Evolutionary conservation across 1,284 basidiomycete species (phyloP).

Genomic region (Ganoderma lucidum): DNA sequence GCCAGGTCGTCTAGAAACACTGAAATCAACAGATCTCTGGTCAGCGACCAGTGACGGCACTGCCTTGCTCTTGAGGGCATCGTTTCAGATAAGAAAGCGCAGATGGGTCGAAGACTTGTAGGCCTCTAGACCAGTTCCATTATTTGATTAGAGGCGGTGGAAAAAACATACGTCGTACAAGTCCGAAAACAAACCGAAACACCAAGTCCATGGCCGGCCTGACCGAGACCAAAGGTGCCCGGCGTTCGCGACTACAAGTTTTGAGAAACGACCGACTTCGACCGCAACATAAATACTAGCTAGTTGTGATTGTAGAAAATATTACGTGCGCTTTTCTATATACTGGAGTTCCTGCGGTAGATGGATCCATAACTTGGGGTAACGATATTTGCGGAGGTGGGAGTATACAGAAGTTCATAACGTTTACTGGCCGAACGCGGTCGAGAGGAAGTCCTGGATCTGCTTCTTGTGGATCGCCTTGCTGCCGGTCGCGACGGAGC

Average conservation of each 20-base stretch:
- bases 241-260: background rate
- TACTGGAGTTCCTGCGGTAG: conserved; percentile 16
- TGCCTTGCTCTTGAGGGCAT: background rate
- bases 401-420: background rate
- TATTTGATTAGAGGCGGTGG: conserved; percentile 1
- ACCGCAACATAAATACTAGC: conserved; percentile 20
- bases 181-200: background rate
- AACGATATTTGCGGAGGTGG: background rate
- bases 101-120: background rate
- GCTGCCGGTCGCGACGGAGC: conserved; percentile 91
- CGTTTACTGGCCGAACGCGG: conserved; percentile 53
- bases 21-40: background rate
- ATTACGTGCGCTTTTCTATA: conserved; percentile 27
- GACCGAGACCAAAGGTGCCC: background rate
- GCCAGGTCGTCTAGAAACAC: background rate
- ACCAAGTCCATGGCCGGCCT: background rate
- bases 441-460: conserved; percentile 74
- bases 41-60: background rate
- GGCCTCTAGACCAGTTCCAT: background rate
- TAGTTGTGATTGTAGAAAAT: conserved; percentile 27
- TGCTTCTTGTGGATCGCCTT: conserved; percentile 92
- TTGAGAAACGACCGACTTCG: background rate
- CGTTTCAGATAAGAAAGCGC: conserved; percentile 1
- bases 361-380: conserved; percentile 6
- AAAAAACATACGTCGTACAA: background rate